Base-by-base conservation (phyloP, 331 rosid species). In the Acacia pycnantha region DNA sequence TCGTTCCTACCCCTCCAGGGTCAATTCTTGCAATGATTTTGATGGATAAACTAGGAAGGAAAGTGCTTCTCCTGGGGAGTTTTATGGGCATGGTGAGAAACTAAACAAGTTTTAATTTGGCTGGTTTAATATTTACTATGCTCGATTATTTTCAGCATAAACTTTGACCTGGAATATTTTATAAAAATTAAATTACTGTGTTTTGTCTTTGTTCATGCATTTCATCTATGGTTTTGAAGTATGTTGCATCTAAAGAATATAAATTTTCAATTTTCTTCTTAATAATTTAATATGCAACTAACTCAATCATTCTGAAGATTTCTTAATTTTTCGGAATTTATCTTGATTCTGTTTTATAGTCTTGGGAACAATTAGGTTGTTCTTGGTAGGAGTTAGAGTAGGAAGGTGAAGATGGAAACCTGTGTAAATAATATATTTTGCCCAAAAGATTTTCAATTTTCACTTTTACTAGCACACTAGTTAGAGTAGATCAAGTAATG, bases 41-140 rank as follows among this genome's bases (percentile, higher is more conserved):
- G 88, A 92, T 95, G 99, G 98, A 95, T 88, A 94, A 86, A 88
- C 91, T 95, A 77, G 99, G 98, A 82, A 87, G 98, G 83, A 95
- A 93, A 86, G 85, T 82, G 71, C 98, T 93, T 76, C 94, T 95
- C 67, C 75, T 93, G n/a, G 89, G 98, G 87, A 95, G 98, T 87
- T 95, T 95, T 83, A 88, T 85, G 33, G 98, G 98, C 87, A 95
- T 95, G 99, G 98, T 95, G 86, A 88, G 84, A 72, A 77, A 78
- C 73, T 68, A 79, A 76, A 54, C 74, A 44, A 29, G 37, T 40
- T 53, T 58, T 33, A 67, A 16, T 16, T 70, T 78, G 51, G 40
- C 53, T 76, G 79, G 76, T 43, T 78, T 47, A 54, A 35, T 71
- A 47, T 66, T n/a, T 70, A 65, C 18, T 22, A 69, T 74, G 65